Percentiles rank a stretch among this genome's conserved stretches.
Conservation (phyloP, 2,329 filamentous ascomycete species). For the Talaromyces sp. region DNA sequence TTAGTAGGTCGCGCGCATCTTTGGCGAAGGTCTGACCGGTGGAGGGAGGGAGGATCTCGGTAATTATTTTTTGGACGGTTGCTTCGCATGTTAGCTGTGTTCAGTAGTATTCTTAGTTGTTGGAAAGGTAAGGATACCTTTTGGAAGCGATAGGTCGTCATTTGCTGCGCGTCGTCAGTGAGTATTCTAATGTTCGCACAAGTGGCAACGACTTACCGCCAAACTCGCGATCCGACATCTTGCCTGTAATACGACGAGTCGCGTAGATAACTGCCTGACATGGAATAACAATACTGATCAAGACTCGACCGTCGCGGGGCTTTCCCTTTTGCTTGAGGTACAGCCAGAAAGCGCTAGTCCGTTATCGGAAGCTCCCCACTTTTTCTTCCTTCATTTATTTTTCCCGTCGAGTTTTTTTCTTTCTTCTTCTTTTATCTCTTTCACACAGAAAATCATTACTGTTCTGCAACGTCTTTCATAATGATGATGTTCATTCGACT, state of each 20-base stretch:
- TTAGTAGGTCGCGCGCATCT: conserved; percentile 89
- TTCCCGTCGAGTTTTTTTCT: conserved; percentile 14
- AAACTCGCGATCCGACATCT: conserved; percentile 57
- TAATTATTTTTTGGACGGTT: conserved; percentile 79
- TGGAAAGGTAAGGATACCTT: conserved; percentile 41
- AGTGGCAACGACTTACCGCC: conserved; percentile 39
- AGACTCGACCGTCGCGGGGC: conserved; percentile 11
- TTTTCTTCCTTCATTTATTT: conserved; percentile 17
- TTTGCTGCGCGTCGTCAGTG: conserved; percentile 39
- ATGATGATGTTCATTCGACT: neutral
- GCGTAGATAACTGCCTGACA: neutral
- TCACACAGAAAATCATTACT: neutral
- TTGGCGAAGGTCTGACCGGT: conserved; percentile 84
- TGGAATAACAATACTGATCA: neutral
- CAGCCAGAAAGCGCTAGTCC: neutral
- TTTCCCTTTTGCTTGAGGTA: conserved; percentile 16
- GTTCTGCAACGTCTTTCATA: neutral
- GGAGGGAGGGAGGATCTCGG: conserved; percentile 79
- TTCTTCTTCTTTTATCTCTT: conserved; percentile 14
- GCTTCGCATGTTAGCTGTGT: conserved; percentile 40
- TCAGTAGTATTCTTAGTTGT: neutral
- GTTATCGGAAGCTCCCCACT: neutral
- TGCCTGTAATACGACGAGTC: conserved; percentile 16
- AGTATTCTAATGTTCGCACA: neutral
- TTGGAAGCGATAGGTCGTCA: conserved; percentile 60